Percentiles rank a stretch among this genome's conserved stretches.
Conservation (phyloP, 352 stramenopile species). For the Pythium dissotocum region DNA sequence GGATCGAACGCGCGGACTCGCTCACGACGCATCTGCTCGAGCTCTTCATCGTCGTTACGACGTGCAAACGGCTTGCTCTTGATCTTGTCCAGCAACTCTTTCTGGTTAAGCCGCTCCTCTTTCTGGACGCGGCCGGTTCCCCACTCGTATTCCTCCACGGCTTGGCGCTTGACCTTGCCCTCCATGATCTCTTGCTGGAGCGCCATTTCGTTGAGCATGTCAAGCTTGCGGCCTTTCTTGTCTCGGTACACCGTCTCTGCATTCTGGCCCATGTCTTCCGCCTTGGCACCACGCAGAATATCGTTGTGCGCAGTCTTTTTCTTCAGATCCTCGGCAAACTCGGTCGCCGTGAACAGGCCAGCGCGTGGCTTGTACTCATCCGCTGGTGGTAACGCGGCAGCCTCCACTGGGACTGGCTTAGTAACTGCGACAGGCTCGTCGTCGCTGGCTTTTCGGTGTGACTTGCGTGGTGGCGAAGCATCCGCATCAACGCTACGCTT, state of each 20-base stretch:
- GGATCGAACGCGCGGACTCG: constrained; percentile 75
- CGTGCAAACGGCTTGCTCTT: constrained; percentile 66
- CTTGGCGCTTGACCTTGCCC: constrained; percentile 73
- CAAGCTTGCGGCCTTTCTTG: constrained; percentile 78
- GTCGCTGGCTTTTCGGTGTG: not conserved
- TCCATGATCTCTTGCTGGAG: constrained; percentile 79
- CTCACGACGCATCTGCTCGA: constrained; percentile 59
- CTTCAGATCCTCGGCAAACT: constrained; percentile 67
- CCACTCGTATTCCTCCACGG: constrained; percentile 84
- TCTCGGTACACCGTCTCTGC: constrained; percentile 86
- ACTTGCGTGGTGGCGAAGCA: constrained; percentile 4
- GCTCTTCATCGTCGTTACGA: constrained; percentile 66
- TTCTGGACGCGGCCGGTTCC: constrained; percentile 84
- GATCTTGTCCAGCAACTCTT: constrained; percentile 65
- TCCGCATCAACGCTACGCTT: constrained; percentile 1
- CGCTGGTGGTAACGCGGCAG: not conserved
- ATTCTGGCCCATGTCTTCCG: constrained; percentile 68
- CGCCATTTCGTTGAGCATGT: constrained; percentile 87
- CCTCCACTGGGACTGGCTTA: not conserved
- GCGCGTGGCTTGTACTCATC: constrained; percentile 41
- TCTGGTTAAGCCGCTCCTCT: constrained; percentile 53
- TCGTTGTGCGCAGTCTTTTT: constrained; percentile 55
- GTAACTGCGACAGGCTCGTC: not conserved
- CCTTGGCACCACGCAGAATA: constrained; percentile 45
- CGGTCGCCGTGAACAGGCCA: constrained; percentile 65